These are phyloP conservation scores for Entrophospora sp. DNA, from an alignment of 192 early-diverging fungal genomes.

Conservation along the genomic window DNA sequence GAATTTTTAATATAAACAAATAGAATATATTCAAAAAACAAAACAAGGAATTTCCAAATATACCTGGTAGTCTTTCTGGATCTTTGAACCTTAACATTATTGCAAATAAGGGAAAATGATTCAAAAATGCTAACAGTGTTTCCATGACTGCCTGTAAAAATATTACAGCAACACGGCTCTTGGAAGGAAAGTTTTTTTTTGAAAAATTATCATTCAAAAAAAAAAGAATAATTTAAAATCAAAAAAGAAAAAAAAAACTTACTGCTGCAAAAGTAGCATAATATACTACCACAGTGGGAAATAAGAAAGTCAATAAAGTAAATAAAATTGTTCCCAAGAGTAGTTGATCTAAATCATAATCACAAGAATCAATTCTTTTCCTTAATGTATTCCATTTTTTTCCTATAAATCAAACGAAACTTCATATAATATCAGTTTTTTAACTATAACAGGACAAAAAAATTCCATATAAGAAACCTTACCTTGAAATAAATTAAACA, in stretches of 20 bases:
- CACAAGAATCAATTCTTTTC: constrained; percentile 87
- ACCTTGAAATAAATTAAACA: constrained; percentile 91
- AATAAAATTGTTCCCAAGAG: constrained; percentile 91
- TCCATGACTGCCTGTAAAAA: constrained; percentile 75
- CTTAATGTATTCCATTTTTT: constrained; percentile 79
- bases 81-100: constrained; percentile 84
- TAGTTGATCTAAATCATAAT: constrained; percentile 92
- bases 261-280: constrained; percentile 84
- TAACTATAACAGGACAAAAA: background rate
- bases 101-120: constrained; percentile 95
- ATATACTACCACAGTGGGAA: constrained; percentile 92
- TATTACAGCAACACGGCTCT: constrained; percentile 75
- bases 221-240: background rate
- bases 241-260: constrained; percentile 14
- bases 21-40: too few relatives aligned
- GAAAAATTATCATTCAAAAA: background rate
- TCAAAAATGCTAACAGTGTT: constrained; percentile 78
- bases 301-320: constrained; percentile 85
- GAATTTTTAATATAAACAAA: background rate
- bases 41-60: constrained; percentile 19
- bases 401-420: constrained; percentile 30
- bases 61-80: constrained; percentile 78
- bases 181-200: background rate
- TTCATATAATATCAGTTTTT: background rate
- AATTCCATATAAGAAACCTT: constrained; percentile 21